Base-by-base conservation (phyloP, 1,284 basidiomycete species). In the Apiotrichum akiyoshidainum region DNA sequence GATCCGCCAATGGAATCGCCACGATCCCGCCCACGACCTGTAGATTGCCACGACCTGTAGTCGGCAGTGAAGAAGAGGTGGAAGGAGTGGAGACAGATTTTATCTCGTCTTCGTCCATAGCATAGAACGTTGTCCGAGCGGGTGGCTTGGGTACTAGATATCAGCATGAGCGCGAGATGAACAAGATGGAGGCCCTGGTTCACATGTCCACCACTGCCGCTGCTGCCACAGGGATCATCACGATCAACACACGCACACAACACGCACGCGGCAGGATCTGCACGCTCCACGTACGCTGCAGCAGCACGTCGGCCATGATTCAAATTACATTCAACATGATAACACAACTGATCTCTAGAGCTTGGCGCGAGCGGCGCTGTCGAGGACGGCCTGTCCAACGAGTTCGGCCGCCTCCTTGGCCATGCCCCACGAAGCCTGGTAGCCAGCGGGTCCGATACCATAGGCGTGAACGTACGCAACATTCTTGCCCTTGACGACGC, bases 391-490 rank as follows among this genome's bases (percentile, higher is more conserved):
- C 21, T 58, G 50, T 1, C 58, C 61, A 1, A 72, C 66, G 21
- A 75, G 57, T 40, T 67, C 52, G 11, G 46, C 53, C 5, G 69
- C 68, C 41, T 73, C 72, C 33, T 67, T 52, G 19, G 71, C 73
- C 42, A 69, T 66, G 1, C 73, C 72, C 65, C 68, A 67, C 35
- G 58, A 61, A 12, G 68, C 71, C 57, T 75, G 72, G 57, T 66
- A 73, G 8, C 72, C 71, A n/a, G 72, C 67, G 9, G 68, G 68
- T n/a, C 71, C 63, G 44, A 65, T 64, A 52, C 68, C 64, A 56
- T 67, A 65, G 40, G 68, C 59, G 44, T 69, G 68, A 40, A 69
- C 59, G 46, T 66, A 42, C 35, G 57, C 53, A n/a, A 59, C 54
- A 5, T 16, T n/a, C 33, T 45, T 40, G 10, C 42, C 56, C 37